A percentile compares a stretch with the other conserved stretches of the same genome.
Conservation (phyloP, 345 rosid genomes). For the Eucalyptus victrix region DNA sequence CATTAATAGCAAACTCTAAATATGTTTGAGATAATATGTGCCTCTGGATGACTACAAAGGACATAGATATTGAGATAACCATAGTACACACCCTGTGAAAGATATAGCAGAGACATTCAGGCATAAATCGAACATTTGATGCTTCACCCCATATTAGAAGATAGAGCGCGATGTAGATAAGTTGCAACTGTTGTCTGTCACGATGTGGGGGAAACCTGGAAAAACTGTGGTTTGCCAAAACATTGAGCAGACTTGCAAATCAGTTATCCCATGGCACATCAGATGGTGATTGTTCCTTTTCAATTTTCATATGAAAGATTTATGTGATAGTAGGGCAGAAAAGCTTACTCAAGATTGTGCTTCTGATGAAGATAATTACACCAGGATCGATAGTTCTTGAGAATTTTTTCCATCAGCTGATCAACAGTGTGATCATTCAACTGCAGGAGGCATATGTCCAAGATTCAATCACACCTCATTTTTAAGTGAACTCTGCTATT, state of each 20-base stretch:
- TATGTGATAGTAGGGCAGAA: neutral
- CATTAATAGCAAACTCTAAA: neutral
- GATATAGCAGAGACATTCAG: slow-evolving; percentile 98
- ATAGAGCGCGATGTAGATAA: slow-evolving; percentile 75
- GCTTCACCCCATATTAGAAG: slow-evolving; percentile 99
- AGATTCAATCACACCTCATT: neutral
- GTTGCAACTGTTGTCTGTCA: slow-evolving; percentile 49
- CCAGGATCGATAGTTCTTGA: slow-evolving; percentile 94
- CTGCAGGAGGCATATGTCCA: slow-evolving; percentile 41
- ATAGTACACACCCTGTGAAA: slow-evolving; percentile 61
- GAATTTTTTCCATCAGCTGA: slow-evolving; percentile 42
- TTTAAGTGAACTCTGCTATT: neutral
- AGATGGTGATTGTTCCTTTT: neutral
- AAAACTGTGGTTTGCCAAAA: neutral
- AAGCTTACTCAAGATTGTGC: slow-evolving; percentile 36
- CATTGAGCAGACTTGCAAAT: neutral
- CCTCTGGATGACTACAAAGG: neutral
- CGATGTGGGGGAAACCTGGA: slow-evolving; percentile 38
- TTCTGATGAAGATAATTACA: slow-evolving; percentile 62
- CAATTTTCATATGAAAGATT: neutral
- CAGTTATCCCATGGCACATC: neutral
- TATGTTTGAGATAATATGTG: neutral
- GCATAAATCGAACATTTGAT: slow-evolving; percentile 97
- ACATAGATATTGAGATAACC: neutral
- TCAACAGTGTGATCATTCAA: slow-evolving; percentile 31